Evolutionary conservation across 1,139 yeast genomes (phyloP).

Genomic region (Lodderomyces parapsilosis): DNA sequence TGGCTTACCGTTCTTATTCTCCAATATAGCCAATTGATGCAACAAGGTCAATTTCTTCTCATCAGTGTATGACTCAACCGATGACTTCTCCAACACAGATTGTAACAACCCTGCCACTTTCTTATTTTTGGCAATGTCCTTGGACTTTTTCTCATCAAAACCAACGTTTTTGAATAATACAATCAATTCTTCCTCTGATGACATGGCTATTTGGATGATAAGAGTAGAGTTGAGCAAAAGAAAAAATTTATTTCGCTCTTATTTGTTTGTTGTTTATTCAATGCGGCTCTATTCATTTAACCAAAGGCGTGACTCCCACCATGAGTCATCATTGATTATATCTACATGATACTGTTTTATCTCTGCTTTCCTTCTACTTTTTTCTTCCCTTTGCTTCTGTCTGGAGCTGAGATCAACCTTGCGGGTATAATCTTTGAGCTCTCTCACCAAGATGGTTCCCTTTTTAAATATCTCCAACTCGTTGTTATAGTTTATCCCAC

Average conservation of each 20-base stretch:
- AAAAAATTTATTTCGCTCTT: background rate
- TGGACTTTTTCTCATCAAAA: slow-evolving; percentile 64
- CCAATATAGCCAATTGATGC: slow-evolving; percentile 69
- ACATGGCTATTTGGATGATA: background rate
- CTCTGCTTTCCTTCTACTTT: slow-evolving; percentile 43
- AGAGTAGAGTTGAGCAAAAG: background rate
- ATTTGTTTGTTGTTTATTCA: background rate
- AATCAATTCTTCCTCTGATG: slow-evolving; percentile 29
- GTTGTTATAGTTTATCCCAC: slow-evolving; percentile 85
- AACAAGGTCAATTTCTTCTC: slow-evolving; percentile 60
- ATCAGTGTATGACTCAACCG: slow-evolving; percentile 33
- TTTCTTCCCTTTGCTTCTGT: slow-evolving; percentile 49
- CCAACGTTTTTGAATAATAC: slow-evolving; percentile 60
- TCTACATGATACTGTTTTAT: slow-evolving; percentile 53
- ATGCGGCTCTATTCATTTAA: slow-evolving; percentile 13
- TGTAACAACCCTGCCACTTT: slow-evolving; percentile 74
- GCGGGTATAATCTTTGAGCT: slow-evolving; percentile 25
- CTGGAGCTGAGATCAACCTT: slow-evolving; percentile 31
- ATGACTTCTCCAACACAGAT: slow-evolving; percentile 41
- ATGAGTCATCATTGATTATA: slow-evolving; percentile 50
- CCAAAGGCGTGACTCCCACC: slow-evolving; percentile 53
- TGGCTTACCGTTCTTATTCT: slow-evolving; percentile 47
- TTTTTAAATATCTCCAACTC: slow-evolving; percentile 86
- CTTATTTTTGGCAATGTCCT: slow-evolving; percentile 79
- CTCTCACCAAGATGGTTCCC: slow-evolving; percentile 74